phyloP scores from a whole-genome alignment of 768 basidiomycete species.

The Artomyces pyxidatus region DNA sequence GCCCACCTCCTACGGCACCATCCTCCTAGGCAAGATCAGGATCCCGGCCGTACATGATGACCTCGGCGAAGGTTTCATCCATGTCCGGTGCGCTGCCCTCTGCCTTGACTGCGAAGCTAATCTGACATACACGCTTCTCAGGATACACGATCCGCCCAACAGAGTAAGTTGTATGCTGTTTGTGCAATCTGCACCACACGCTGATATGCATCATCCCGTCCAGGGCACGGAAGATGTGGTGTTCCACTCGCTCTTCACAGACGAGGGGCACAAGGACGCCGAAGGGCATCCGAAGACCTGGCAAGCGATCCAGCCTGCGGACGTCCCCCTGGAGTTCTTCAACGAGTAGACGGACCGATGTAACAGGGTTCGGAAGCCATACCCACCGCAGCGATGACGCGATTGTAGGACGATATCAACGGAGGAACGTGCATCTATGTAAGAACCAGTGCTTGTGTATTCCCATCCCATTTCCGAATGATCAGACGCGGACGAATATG shows the following conservation, averaged over 20 bases:
- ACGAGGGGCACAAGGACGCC: conserved; percentile 19
- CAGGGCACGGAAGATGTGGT: conserved; percentile 58
- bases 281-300: conserved; percentile 42
- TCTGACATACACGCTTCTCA: conserved; percentile 20
- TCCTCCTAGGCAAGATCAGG: conserved; percentile 71
- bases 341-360: conserved; percentile 38
- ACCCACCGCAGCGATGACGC: neutral
- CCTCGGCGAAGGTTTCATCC: conserved; percentile 58
- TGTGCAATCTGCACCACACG: no score
- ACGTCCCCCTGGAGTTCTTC: conserved; percentile 61
- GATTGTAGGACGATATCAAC: neutral
- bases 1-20: conserved; percentile 55
- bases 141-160: conserved; percentile 72
- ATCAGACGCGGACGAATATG: neutral
- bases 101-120: neutral
- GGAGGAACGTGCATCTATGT: no score
- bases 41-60: conserved; percentile 58
- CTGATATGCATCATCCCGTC: conserved; percentile 10
- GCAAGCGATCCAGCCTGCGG: conserved; percentile 54
- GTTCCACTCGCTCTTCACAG: conserved; percentile 66
- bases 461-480: no score
- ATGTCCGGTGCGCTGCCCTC: conserved; percentile 48
- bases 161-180: conserved; percentile 33
- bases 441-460: no score
- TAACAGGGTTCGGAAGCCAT: neutral